Percentiles rank a stretch among this genome's conserved stretches.
These are phyloP conservation scores for Colletotrichum eremochloae DNA, from an alignment of 2,329 filamentous ascomycete species.

Conservation along the genomic window DNA sequence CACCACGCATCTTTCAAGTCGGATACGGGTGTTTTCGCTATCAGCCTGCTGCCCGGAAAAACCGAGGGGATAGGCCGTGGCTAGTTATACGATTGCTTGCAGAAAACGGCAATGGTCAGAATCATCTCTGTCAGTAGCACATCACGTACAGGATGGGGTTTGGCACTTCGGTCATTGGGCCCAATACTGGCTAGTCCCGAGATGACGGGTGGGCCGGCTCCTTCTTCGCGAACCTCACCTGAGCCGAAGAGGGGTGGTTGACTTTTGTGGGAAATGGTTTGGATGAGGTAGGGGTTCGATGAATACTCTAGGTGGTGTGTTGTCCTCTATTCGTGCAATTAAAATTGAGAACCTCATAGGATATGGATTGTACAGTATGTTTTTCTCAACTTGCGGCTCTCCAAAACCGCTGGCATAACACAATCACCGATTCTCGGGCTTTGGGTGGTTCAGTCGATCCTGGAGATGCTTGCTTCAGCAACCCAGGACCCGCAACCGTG, in stretches of 20 bases:
- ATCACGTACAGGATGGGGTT: conserved; percentile 11
- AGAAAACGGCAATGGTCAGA: conserved; percentile 13
- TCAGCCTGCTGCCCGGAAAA: not conserved
- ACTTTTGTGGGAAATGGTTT: conserved; percentile 14
- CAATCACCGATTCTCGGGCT: conserved; percentile 15
- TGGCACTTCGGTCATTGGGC: conserved; percentile 31
- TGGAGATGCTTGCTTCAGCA: conserved; percentile 13
- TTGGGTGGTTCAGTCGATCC: not conserved
- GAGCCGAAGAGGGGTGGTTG: conserved; percentile 12
- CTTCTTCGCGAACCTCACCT: no score
- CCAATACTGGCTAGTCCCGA: conserved; percentile 21
- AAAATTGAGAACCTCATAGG: not conserved
- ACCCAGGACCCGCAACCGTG: not conserved
- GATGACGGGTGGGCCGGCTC: no score
- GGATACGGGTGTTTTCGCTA: not conserved
- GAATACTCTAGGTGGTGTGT: not conserved
- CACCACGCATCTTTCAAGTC: not conserved
- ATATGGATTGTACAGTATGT: not conserved
- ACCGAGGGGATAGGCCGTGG: not conserved
- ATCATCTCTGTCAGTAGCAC: conserved; percentile 21
- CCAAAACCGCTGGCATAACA: not conserved
- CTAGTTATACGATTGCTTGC: not conserved
- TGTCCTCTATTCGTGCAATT: not conserved
- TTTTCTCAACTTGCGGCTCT: not conserved
- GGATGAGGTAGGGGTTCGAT: conserved; percentile 21